Base-by-base conservation (phyloP, 2,329 filamentous ascomycete genomes). In the Apiospora sp. region DNA sequence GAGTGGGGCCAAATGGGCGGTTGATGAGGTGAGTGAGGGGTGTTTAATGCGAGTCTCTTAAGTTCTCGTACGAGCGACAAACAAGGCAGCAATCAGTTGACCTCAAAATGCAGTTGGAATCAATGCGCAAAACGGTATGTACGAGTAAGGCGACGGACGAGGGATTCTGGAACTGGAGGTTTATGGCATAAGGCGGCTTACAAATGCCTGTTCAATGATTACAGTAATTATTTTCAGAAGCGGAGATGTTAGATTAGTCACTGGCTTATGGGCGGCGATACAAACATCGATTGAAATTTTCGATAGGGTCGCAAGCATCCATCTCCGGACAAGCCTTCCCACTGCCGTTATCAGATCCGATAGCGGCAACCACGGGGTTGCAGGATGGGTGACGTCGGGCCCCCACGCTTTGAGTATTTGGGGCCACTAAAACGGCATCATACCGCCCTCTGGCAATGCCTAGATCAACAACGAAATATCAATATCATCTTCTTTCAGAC, bases 301-400 rank as follows among this genome's bases (percentile, higher is more conserved):
- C 44, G 34, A 41, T 41, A 37, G 24, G 58, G 58, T 64, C 58
- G 58, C 58, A 64, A 64, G n/a, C 37, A 41, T 41, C 61, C 74
- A 75, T 76, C 75, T 76, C 75, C 67, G 70, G 68, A 67, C 68
- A 5, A 19, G 8, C 58, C 58, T 37, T 41, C 37, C 58, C 19
- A 64, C 58, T 67, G 68, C 30, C 71, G 68, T 76, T 77, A 78
- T 78, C 74, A 76, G 77, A 77, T 78, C 77, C 77, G 77, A 77
- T 77, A 73, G 44, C 77, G 77, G 77, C 74, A 37, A 41, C 37
- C 69, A 24, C 10, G 67, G 58, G 58, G 58, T 41, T 19, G 34
- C 34, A 64, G 58, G 14, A 10, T 13, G 30, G 22, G 58, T 64
- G 58, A 64, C 58, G 58, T 64, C 58, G 58, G 58, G 2, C 7